These are phyloP conservation scores for Fusarium transvaalense DNA, from an alignment of 2,329 filamentous ascomycete species.

Conservation along the genomic window DNA sequence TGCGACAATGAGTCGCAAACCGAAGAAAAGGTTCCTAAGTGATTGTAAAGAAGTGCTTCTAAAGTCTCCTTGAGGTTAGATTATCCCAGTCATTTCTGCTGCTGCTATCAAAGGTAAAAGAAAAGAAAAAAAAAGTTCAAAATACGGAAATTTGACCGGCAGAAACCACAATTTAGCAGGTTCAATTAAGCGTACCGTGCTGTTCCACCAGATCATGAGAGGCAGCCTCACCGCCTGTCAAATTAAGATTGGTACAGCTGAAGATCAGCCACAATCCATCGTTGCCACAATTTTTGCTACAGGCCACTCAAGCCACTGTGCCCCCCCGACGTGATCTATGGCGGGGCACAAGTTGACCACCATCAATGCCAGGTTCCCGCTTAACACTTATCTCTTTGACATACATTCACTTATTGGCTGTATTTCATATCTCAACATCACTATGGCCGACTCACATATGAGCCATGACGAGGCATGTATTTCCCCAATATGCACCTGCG, in stretches of 20 bases:
- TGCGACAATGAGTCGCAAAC: background rate
- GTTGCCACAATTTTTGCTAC: background rate
- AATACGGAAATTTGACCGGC: slow-evolving; percentile 7
- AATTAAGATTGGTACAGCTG: background rate
- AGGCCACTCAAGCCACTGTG: slow-evolving; percentile 33
- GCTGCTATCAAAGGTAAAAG: background rate
- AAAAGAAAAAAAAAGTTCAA: background rate
- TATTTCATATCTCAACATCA: slow-evolving; percentile 8
- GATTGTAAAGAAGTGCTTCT: fast-evolving
- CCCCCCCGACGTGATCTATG: slow-evolving; percentile 23
- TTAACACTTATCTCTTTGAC: slow-evolving; percentile 26
- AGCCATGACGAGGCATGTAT: slow-evolving; percentile 48
- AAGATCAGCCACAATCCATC: slow-evolving; percentile 10
- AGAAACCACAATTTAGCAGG: slow-evolving; percentile 7
- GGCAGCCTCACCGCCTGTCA: slow-evolving; percentile 4
- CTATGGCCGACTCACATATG: slow-evolving; percentile 44
- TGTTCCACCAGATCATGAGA: background rate
- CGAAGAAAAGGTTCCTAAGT: background rate
- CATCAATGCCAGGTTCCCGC: slow-evolving; percentile 25
- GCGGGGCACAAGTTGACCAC: slow-evolving; percentile 45
- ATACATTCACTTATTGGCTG: slow-evolving; percentile 12
- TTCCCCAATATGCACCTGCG: too few species aligned
- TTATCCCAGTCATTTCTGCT: too few species aligned
- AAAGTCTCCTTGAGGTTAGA: fast-evolving
- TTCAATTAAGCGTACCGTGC: background rate